Conservation (phyloP, 2,329 filamentous ascomycete species). For the Fusarium brevicatenulatum region DNA sequence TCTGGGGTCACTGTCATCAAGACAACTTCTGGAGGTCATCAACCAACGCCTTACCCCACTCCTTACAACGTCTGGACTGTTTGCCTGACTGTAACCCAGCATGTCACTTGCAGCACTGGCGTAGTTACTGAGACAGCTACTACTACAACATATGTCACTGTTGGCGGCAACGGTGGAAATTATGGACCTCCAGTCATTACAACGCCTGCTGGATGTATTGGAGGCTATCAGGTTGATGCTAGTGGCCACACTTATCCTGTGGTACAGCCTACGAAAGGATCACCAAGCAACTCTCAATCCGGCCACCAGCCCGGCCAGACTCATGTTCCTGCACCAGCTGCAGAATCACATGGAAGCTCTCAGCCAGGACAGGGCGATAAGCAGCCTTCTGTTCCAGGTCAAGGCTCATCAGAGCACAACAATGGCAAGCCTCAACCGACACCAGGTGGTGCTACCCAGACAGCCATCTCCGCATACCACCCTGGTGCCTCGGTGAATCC, state of each 20-base stretch:
- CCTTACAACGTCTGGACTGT: background rate
- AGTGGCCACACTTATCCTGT: background rate
- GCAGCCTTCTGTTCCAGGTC: background rate
- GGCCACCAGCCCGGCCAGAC: rapidly evolving
- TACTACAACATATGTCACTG: background rate
- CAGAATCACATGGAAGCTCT: background rate
- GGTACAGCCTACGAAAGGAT: background rate
- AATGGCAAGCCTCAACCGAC: background rate
- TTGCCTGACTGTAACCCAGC: background rate
- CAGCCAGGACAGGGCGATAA: background rate
- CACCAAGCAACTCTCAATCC: background rate
- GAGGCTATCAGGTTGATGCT: background rate
- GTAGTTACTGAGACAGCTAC: background rate
- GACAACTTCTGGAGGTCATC: background rate
- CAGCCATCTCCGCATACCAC: background rate
- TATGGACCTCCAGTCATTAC: background rate
- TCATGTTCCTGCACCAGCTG: background rate
- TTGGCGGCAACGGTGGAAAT: background rate
- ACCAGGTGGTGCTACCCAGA: background rate
- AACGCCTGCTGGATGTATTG: background rate
- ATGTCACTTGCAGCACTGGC: background rate
- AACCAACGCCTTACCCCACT: background rate
- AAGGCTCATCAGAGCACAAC: background rate
- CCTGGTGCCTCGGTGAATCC: background rate
- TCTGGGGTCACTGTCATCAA: background rate